Evolutionary conservation across 169 alveolate species (phyloP), one percentile per base, ranked within the genome.

Genomic region (Plasmodium falciparum): DNA sequence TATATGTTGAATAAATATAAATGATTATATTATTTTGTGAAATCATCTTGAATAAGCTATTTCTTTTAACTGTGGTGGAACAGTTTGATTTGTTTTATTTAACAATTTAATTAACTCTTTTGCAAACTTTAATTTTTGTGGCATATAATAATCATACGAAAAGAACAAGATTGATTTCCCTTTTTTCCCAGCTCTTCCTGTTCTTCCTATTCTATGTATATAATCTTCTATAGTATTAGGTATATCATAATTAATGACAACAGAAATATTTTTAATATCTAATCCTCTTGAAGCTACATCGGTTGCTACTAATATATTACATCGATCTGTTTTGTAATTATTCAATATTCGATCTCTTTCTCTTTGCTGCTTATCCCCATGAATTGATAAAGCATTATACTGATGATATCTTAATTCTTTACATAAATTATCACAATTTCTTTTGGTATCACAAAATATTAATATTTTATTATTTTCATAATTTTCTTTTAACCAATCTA

Each of bases 231-330:
- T 94, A 24, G 97, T 93, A 70, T 93, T 94, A 4, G 99, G 99
- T 67, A 97, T 96, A 94, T 97, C 99, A 90, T 96, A 97, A 92
- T 98, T 98, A 2, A 98, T 93, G 11, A 98, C 99, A 69, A 93
- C 95, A 17, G 95, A 94, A 29, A 98, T 97, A 26, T 96, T 97
- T 12, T 96, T 98, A 43, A 98, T 96, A 93, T 98, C 99, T 24
- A 98, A 89, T 17, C 99, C 99, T 90, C 99, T 92, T 54, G 98
- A 97, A 2, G 99, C 99, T 9, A 98, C 97, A 92, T 98, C 99
- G 0, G 99, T 97, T 71, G 99, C 98, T 5, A 97, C 98, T 72
- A 98, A 88, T 67, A 98, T 96, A 88, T 97, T 97, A 61, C 94
- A 88, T 24, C 95, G 91, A 15, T 98, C 99, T 24, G 92, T 93